These are phyloP conservation scores for Thymus quinquecostatus DNA, from an alignment of 257 asterid genomes.

Conservation along the genomic window DNA sequence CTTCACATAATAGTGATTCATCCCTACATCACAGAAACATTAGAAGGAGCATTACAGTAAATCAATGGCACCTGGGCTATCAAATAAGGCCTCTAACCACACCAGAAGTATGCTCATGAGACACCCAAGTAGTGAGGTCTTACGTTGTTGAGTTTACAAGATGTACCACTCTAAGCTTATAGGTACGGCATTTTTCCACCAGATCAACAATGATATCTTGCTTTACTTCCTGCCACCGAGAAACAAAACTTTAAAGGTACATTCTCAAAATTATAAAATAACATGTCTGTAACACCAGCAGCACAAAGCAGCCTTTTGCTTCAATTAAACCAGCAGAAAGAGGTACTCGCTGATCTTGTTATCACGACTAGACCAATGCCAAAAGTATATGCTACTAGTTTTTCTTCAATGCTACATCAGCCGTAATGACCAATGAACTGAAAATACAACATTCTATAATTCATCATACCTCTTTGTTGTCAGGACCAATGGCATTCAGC, in stretches of 20 bases:
- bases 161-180: slow-evolving; percentile 96
- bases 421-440: slow-evolving; percentile 1
- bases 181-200: slow-evolving; percentile 93
- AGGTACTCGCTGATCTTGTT: not conserved
- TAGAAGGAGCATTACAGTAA: slow-evolving; percentile 5
- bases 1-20: slow-evolving; percentile 89
- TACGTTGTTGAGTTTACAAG: slow-evolving; percentile 97
- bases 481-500: slow-evolving; percentile 89
- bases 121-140: slow-evolving; percentile 43
- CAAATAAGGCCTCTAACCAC: not conserved
- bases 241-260: slow-evolving; percentile 10
- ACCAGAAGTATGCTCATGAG: not conserved
- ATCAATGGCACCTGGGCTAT: slow-evolving; percentile 5
- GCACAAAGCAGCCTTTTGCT: not conserved
- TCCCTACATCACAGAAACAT: slow-evolving; percentile 60
- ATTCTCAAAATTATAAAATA: not conserved
- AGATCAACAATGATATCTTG: slow-evolving; percentile 96
- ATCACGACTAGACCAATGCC: not conserved
- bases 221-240: slow-evolving; percentile 68
- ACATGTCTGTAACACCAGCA: not conserved
- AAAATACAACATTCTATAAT: slow-evolving; percentile 3
- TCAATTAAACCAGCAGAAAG: not conserved
- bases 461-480: slow-evolving; percentile 77
- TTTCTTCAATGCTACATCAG: not conserved
- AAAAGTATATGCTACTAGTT: slow-evolving; percentile 1